These are phyloP conservation scores for Coemansia sp. DNA, from an alignment of 192 early-diverging fungal genomes.

Conservation along the genomic window DNA sequence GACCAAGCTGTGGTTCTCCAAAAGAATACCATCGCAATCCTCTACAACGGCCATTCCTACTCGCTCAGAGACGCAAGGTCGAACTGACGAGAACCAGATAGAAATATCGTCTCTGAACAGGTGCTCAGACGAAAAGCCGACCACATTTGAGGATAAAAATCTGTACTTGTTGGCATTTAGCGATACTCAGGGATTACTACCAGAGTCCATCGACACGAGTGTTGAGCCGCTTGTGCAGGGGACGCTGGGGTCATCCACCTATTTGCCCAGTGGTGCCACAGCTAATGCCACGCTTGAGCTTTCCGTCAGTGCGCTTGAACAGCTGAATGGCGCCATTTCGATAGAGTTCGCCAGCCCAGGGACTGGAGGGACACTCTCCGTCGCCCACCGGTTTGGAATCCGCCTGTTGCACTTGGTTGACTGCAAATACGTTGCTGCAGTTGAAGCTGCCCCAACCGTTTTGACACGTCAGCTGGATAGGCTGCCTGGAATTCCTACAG, in stretches of 20 bases:
- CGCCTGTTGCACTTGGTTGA: conserved; percentile 28
- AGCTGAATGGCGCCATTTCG: conserved; percentile 32
- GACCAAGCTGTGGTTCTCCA: conserved; percentile 19
- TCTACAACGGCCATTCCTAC: background rate
- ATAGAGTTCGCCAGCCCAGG: conserved; percentile 45
- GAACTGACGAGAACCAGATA: background rate
- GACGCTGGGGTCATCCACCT: background rate
- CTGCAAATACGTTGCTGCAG: conserved; percentile 12
- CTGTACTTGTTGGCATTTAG: background rate
- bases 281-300: conserved; percentile 5
- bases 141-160: background rate
- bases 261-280: conserved; percentile 14
- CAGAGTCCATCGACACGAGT: background rate
- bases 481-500: background rate
- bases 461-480: background rate
- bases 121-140: background rate
- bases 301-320: conserved; percentile 6
- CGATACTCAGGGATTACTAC: background rate
- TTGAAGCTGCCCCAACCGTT: background rate
- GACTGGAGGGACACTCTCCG: conserved; percentile 26
- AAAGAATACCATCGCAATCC: background rate
- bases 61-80: background rate
- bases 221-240: conserved; percentile 9
- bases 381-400: conserved; percentile 39
- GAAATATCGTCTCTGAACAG: background rate